phyloP scores from a whole-genome alignment of 1,139 yeast genomes.

The Geotrichum histeridarum region DNA sequence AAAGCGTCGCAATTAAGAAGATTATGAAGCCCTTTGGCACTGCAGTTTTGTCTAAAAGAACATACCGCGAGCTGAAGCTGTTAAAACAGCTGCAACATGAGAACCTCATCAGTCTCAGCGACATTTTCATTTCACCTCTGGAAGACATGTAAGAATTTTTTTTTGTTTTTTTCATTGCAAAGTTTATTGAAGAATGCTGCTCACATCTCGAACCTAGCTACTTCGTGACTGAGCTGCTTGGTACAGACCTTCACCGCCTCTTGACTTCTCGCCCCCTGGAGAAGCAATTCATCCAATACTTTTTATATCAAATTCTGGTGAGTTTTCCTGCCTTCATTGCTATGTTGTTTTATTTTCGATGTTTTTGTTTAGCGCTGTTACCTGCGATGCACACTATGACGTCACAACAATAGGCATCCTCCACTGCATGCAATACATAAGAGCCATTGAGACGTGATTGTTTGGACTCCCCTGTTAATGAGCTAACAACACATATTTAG shows the following conservation, averaged over 20 bases:
- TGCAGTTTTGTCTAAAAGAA: conserved; percentile 89
- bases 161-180: conserved; percentile 1
- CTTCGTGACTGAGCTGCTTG: conserved; percentile 93
- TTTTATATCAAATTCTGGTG: conserved; percentile 79
- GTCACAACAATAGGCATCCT: not conserved
- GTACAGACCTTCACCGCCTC: conserved; percentile 89
- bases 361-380: not conserved
- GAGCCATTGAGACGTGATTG: not conserved
- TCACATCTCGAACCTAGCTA: conserved; percentile 38
- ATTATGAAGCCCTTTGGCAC: conserved; percentile 97
- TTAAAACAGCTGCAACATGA: conserved; percentile 93
- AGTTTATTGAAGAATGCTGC: not conserved
- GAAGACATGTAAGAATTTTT: conserved; percentile 60
- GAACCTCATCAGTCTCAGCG: conserved; percentile 86
- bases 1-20: conserved; percentile 94
- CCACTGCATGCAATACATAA: not conserved
- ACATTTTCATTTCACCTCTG: conserved; percentile 86
- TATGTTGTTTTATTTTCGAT: not conserved
- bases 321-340: conserved; percentile 10
- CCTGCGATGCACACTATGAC: not conserved
- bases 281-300: conserved; percentile 93
- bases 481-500: conserved; percentile 17
- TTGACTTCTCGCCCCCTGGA: conserved; percentile 90
- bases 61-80: conserved; percentile 89
- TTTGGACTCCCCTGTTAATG: not conserved